Evolutionary conservation across 257 asterid genomes (phyloP), one percentile per base, ranked within the genome.

Genomic region (Eucommia ulmoides): DNA sequence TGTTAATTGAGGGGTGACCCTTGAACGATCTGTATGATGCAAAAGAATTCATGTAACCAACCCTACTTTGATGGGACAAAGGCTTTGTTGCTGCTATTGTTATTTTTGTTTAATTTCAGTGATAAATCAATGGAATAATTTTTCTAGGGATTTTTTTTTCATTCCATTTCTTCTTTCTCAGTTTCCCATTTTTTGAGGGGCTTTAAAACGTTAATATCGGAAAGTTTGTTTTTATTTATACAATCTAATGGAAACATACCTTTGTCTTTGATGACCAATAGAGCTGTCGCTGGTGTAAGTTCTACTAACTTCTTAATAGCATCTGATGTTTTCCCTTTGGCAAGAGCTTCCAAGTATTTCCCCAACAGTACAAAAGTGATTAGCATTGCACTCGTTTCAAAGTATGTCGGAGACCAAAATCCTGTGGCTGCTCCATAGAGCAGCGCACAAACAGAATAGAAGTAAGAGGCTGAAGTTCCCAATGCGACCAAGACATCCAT

Each of bases 301-400:
- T 91, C 96, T 51, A 91, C 94, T 10, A 91, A 94, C 68, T 91
- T 91, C 61, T 78, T 86, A 47, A 91, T 91, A 62, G 99, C 99
- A 67, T 78, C 99, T 24, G 99, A 86, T 21, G 99, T 91, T 74
- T 87, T 91, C 52, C 99, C 99, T 61, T 91, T 91, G 18, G 99
- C 99, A 61, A 91, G 80, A 56, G 67, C 72, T 72, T 91, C 99
- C 80, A 91, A 74, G 66, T 83, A 91, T 65, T 91, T 91, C 16
- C 99, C 99, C 42, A 91, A 49, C 49, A 91, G 94, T 55, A 91
- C 97, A 58, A 91, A 91, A 35, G 99, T 91, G 49, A 91, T 86
- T 50, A 91, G 73, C 99, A 91, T 91, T 23, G 99, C 94, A 79
- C 99, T 91, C 42, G 97, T 79, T 65, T 91, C 99, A 68, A 91